Evolutionary conservation across 306 rosid genomes (phyloP).

Genomic region (Nissolia schottii): DNA sequence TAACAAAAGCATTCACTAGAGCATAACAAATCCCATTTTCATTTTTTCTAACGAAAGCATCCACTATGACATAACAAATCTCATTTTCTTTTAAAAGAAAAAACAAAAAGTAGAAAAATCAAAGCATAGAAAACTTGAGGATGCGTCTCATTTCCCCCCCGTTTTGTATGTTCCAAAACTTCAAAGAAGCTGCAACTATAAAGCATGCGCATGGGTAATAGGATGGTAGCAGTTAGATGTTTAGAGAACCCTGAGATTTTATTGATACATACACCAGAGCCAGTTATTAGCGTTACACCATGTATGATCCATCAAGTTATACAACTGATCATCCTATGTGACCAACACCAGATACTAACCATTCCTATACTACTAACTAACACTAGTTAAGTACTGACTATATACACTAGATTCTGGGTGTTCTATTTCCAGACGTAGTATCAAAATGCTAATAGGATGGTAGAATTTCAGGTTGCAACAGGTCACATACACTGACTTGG

Average conservation of each 20-base stretch:
- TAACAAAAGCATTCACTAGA: too few species aligned
- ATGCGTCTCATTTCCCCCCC: too few species aligned
- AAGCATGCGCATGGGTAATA: neutral
- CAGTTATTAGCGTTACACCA: conserved; percentile 5
- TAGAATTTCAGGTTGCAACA: neutral
- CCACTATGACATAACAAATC: too few species aligned
- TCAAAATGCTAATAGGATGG: conserved; percentile 3
- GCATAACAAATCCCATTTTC: too few species aligned
- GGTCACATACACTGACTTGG: neutral
- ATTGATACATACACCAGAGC: neutral
- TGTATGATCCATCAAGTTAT: neutral
- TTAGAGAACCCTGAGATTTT: neutral
- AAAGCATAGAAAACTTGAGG: too few species aligned
- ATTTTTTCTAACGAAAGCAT: too few species aligned
- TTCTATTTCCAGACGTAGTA: too few species aligned
- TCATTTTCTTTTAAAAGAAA: too few species aligned
- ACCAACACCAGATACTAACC: conserved; percentile 1
- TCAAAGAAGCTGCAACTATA: neutral
- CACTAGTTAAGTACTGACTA: conserved; percentile 1
- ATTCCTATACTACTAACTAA: conserved; percentile 16
- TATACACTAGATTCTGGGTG: conserved; percentile 4
- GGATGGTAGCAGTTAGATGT: neutral
- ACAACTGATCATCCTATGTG: neutral
- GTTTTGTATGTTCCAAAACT: too few species aligned
- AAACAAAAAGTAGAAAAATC: too few species aligned